Conservation (phyloP, 2,329 filamentous ascomycete species). For the Exophiala alcalophila region DNA sequence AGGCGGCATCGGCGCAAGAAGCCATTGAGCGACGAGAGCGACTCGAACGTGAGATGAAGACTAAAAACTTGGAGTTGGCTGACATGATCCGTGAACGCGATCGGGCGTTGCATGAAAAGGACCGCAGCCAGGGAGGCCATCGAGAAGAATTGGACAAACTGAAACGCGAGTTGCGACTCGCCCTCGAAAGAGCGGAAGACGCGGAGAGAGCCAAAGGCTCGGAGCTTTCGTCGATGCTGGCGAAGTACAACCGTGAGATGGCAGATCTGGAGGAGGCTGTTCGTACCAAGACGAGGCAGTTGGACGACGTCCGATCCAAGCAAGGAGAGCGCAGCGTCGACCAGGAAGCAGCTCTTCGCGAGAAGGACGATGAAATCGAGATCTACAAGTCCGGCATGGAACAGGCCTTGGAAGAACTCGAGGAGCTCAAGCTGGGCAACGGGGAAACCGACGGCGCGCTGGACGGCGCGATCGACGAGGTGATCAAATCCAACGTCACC, state of each 20-base stretch:
- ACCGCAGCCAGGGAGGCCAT: slow-evolving; percentile 78
- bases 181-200: slow-evolving; percentile 86
- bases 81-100: slow-evolving; percentile 98
- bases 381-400: slow-evolving; percentile 99
- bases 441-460: slow-evolving; percentile 74
- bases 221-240: slow-evolving; percentile 88
- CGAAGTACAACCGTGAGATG: slow-evolving; percentile 97
- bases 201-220: slow-evolving; percentile 89
- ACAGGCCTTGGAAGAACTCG: slow-evolving; percentile 86
- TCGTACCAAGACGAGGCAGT: slow-evolving; percentile 75
- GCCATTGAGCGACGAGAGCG: slow-evolving; percentile 93
- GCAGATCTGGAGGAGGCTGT: slow-evolving; percentile 92
- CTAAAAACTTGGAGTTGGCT: slow-evolving; percentile 96
- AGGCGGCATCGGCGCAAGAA: slow-evolving; percentile 94
- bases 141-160: slow-evolving; percentile 94
- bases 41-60: slow-evolving; percentile 95
- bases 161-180: slow-evolving; percentile 88
- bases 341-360: slow-evolving; percentile 77
- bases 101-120: slow-evolving; percentile 87
- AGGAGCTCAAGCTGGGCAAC: slow-evolving; percentile 71
- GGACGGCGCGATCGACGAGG: slow-evolving; percentile 85
- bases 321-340: slow-evolving; percentile 79
- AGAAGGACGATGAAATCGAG: slow-evolving; percentile 97
- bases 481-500: slow-evolving; percentile 79
- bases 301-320: slow-evolving; percentile 79